phyloP scores from a whole-genome alignment of 2,329 filamentous ascomycete genomes.

The Phialophora macrospora region DNA sequence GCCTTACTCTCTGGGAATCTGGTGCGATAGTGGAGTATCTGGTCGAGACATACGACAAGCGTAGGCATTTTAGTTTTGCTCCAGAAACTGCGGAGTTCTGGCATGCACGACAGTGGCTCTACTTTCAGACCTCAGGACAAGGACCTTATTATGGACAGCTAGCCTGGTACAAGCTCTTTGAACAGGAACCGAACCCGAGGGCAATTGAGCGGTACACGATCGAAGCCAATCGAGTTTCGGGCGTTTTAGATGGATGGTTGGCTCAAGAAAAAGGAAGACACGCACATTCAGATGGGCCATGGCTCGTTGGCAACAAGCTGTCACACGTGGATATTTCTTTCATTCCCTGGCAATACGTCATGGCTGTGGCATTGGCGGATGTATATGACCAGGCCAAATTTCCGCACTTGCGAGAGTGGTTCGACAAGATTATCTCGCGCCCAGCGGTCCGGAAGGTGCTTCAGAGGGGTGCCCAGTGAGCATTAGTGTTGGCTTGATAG shows the following conservation, averaged over 20 bases:
- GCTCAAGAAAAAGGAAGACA: conserved; percentile 29
- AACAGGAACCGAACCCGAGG: conserved; percentile 50
- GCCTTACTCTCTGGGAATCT: conserved; percentile 51
- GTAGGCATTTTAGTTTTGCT: conserved; percentile 46
- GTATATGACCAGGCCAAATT: conserved; percentile 26
- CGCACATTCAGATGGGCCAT: not conserved
- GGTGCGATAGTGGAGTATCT: conserved; percentile 54
- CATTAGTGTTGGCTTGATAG: conserved; percentile 3
- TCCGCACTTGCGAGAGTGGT: conserved; percentile 34
- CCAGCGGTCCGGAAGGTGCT: conserved; percentile 20
- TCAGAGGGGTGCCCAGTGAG: not conserved
- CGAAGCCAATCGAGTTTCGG: conserved; percentile 52
- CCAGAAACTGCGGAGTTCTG: conserved; percentile 44
- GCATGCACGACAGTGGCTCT: conserved; percentile 52
- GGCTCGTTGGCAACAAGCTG: conserved; percentile 27
- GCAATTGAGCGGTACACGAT: conserved; percentile 53
- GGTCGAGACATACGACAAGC: conserved; percentile 52
- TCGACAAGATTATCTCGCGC: conserved; percentile 20
- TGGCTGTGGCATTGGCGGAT: conserved; percentile 20
- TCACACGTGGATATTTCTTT: conserved; percentile 53
- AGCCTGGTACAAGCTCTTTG: conserved; percentile 50
- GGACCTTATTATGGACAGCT: conserved; percentile 57
- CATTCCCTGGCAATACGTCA: conserved; percentile 41
- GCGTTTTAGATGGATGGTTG: conserved; percentile 52
- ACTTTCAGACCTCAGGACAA: conserved; percentile 54